Evolutionary conservation across 345 rosid species (phyloP), one percentile per base, ranked within the genome.

Genomic region (Iberis pinnata): DNA sequence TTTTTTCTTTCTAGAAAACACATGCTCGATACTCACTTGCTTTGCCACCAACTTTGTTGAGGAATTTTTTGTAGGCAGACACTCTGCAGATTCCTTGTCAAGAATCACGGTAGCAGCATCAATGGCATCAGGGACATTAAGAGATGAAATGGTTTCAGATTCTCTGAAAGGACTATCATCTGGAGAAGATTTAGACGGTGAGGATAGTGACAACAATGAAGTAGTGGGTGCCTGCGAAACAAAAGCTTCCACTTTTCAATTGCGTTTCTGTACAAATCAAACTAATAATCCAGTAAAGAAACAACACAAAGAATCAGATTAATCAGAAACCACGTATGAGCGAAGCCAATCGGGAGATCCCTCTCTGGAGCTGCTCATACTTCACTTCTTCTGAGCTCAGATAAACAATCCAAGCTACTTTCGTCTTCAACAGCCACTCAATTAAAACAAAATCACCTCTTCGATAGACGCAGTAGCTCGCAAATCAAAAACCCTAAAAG

Each of bases 281-380:
- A 14, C 18, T 16, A 18, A 20, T 14, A 12, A 44, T 24, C 12
- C 4, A 15, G 18, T 0, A 18, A 2, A 1, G 52, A 36, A 22
- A 0, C n/a, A n/a, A n/a, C n/a, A n/a, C n/a, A 22, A 4, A 1
- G 51, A 35, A 12, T 41, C 38, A 42, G 41, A 62, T 20, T 13
- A 51, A 50, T 18, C 13, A 37, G 8, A 52, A 45, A 88, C 94
- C 94, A 78, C 72, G 59, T 69, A 88, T 57, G 78, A 69, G 15
- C 77, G 84, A 31, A 84, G 76, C 96, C 89, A 88, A 48, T 88
- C 88, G 0, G 96, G 89, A 71, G 96, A 84, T 63, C 70, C 76
- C 69, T 80, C 89, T 51, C 93, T 70, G 16, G 87, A 76, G 68
- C 71, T 75, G 63, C 82, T 78, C 93, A 87, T 83, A 39, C 31